Evolutionary conservation across 2,329 filamentous ascomycete genomes (phyloP).

Genomic region (Cladophialophora yegresii): DNA sequence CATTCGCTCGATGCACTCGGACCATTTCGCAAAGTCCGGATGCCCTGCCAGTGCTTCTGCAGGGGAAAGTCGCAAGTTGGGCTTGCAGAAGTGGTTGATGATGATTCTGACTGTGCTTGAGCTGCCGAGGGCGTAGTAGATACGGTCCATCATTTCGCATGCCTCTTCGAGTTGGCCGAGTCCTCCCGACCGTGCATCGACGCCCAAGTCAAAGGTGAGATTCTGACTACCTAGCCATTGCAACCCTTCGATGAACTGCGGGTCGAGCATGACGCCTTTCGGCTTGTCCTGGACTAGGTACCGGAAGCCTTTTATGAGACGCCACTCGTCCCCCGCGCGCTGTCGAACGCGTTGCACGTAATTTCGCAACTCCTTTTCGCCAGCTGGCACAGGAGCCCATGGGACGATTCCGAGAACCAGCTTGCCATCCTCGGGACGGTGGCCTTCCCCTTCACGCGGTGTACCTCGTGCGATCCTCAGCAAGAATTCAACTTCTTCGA

Average conservation of each 20-base stretch:
- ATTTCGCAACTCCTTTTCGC: conserved; percentile 58
- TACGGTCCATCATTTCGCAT: conserved; percentile 67
- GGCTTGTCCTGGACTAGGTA: conserved; percentile 81
- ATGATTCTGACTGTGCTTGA: conserved; percentile 66
- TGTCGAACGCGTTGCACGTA: conserved; percentile 67
- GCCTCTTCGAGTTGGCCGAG: conserved; percentile 71
- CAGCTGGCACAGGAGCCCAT: conserved; percentile 80
- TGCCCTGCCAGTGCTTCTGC: conserved; percentile 42
- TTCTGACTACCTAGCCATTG: conserved; percentile 65
- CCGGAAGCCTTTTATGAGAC: conserved; percentile 73
- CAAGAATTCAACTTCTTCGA: conserved; percentile 72
- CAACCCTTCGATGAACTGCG: conserved; percentile 65
- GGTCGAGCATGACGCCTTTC: conserved; percentile 63
- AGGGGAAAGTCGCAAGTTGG: conserved; percentile 63
- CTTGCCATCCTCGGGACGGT: conserved; percentile 53
- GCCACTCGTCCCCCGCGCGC: conserved; percentile 57
- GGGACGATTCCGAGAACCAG: conserved; percentile 72
- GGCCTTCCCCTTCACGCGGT: conserved; percentile 60
- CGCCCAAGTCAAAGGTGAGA: conserved; percentile 77
- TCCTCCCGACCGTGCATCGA: conserved; percentile 78
- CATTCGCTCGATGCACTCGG: conserved; percentile 66
- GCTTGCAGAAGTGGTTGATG: conserved; percentile 88
- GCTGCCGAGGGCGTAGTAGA: conserved; percentile 56
- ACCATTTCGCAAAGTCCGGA: conserved; percentile 68
- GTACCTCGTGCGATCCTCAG: conserved; percentile 65